Evolutionary conservation across 1,284 basidiomycete species (phyloP), one percentile per base, ranked within the genome.

Genomic region (Sanghuangporus sanghuang): DNA sequence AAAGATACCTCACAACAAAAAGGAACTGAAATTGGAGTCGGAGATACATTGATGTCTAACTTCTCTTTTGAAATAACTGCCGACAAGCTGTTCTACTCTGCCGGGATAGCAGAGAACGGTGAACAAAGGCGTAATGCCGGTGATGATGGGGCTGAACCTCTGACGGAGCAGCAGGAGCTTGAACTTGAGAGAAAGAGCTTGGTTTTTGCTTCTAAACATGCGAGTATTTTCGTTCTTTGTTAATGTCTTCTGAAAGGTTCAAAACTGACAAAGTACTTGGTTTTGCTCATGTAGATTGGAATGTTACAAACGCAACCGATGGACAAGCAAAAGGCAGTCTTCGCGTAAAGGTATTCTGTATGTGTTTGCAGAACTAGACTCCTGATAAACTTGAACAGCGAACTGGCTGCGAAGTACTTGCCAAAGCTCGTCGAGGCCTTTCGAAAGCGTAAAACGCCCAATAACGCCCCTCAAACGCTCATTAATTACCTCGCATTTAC

Each of bases 391-490:
- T 8, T 8, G 8, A 9, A n/a, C 32, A 79, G 78, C 56, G 74
- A 78, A 70, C 68, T 77, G 56, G 73, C 76, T 35, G 78, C 78
- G 39, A 77, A 72, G 62, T 73, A 77, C 65, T 69, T 77, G 23
- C 76, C 76, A 12, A 69, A 65, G 18, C 66, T 79, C 32, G 68
- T 73, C 2, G 68, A 71, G 18, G 70, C 71, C 52, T 78, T 71
- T 59, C 70, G 68, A 57, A 62, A 66, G n/a, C 70, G 69, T 38
- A 53, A 68, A 3, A 68, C 69, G 8, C 68, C 69, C 3, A 61
- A 72, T 21, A 74, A 71, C 56, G 59, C 69, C 0, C 67, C 73
- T 7, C 67, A 70, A 64, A 70, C 63, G 11, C 70, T 76, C 64
- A 66, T 79, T 21, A 77, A 77, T 63, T 59, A 68, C 36, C 63